Evolutionary conservation across 1,284 basidiomycete genomes (phyloP), one percentile per base, ranked within the genome.

Genomic region (Uromyces viciae-fabae): DNA sequence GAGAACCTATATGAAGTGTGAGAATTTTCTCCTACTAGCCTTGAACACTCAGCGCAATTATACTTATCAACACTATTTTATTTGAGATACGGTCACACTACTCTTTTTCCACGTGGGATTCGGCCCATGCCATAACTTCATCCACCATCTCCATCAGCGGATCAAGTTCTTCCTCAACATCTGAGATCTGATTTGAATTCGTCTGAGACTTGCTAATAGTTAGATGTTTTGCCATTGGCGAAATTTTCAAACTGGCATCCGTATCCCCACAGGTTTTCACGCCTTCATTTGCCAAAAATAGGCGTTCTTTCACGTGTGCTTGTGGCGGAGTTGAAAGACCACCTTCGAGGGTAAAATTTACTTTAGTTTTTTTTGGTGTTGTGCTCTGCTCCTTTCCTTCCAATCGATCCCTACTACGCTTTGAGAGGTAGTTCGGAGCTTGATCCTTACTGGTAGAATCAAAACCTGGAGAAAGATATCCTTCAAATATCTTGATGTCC

Each of bases 401-500:
- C 8, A 60, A 14, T 49, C 46, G 40, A 52, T 75, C 73, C 25
- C 42, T 40, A 28, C 40, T 17, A 14, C 40, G 31, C 43, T 75
- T 64, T n/a, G 25, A n/a, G 25, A 28, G 36, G 25, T 72, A 19
- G 28, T 31, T 28, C 2, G 8, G 8, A n/a, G 40, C 58, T 2
- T 33, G 4, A 33, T 28, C 25, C 42, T 46, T 14, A 40, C 31
- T 56, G 3, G 68, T n/a, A n/a, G n/a, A n/a, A n/a, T n/a, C n/a
- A n/a, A n/a, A 43, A 17, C 38, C 77, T 58, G 17, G 40, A 22
- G 28, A 56, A 19, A 80, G 40, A 62, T 80, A 80, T 46, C 68
- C 54, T 72, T 72, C 78, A 22, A 80, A 73, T 49, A 80, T 73
- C 60, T 49, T 72, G 58, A 80, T 49, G 38, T 80, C 69, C 54